Conservation (phyloP, 2,329 filamentous ascomycete species). For the Calonectria montana region DNA sequence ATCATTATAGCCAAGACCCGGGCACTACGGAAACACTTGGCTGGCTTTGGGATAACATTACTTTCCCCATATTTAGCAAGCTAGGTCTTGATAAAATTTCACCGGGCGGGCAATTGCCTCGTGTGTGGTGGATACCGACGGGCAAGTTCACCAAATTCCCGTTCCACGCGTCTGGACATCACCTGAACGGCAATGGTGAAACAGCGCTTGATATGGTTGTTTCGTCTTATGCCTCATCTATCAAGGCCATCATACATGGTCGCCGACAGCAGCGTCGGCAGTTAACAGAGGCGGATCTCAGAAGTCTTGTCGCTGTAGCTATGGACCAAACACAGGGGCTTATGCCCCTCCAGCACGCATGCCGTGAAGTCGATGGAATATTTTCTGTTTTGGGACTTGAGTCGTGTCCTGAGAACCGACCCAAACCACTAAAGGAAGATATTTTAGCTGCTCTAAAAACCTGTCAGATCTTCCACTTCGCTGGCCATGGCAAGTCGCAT, state of each 20-base stretch:
- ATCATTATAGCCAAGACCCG: too few relatives aligned
- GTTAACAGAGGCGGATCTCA: not conserved
- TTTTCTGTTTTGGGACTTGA: constrained; percentile 15
- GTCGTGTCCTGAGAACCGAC: not conserved
- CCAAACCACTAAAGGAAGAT: constrained; percentile 28
- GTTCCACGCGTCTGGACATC: constrained; percentile 47
- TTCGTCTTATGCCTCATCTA: constrained; percentile 51
- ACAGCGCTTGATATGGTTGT: constrained; percentile 49
- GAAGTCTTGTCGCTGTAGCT: constrained; percentile 40
- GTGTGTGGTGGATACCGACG: constrained; percentile 50
- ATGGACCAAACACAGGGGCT: constrained; percentile 38
- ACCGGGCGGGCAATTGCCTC: constrained; percentile 36
- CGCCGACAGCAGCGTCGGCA: not conserved
- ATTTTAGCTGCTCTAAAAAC: constrained; percentile 36
- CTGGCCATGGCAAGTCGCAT: constrained; percentile 48
- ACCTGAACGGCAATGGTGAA: constrained; percentile 33
- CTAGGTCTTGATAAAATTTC: constrained; percentile 36
- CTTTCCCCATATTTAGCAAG: constrained; percentile 39
- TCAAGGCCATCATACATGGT: constrained; percentile 46
- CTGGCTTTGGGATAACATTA: constrained; percentile 47
- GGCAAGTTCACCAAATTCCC: constrained; percentile 44
- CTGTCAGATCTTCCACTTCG: constrained; percentile 55
- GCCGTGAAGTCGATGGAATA: constrained; percentile 31
- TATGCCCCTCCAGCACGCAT: constrained; percentile 27
- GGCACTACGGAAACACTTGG: constrained; percentile 25